Conservation (phyloP, 371 early-diverging fungal species). For the Mucor lusitanicus region DNA sequence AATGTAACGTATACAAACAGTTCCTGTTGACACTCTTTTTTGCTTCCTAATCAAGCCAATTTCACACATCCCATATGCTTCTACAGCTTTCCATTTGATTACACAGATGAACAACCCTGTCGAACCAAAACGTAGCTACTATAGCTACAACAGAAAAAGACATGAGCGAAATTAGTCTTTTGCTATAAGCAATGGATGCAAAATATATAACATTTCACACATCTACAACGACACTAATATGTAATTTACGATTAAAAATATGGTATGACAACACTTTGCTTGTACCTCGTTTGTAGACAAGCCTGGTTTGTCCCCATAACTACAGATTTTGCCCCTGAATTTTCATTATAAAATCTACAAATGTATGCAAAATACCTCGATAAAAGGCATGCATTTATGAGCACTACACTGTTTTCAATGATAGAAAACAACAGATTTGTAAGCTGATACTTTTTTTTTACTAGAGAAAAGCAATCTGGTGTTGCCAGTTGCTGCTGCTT, state of each 20-base stretch:
- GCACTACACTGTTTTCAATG: not conserved
- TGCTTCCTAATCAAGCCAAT: not conserved
- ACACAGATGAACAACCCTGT: too few species aligned
- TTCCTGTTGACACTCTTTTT: not conserved
- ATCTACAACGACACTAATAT: too few species aligned
- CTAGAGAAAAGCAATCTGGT: too few species aligned
- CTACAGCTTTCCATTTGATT: not conserved
- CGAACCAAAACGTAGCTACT: too few species aligned
- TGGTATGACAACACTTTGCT: not conserved
- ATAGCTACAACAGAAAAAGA: too few species aligned
- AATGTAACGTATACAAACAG: not conserved
- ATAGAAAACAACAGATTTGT: not conserved
- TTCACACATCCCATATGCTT: not conserved
- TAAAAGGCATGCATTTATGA: not conserved
- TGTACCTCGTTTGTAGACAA: not conserved
- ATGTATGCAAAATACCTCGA: not conserved
- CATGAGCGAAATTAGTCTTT: too few species aligned
- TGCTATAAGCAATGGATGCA: too few species aligned
- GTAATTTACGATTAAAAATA: not conserved
- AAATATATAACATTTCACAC: too few species aligned
- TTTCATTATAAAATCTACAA: not conserved
- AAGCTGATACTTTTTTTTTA: too few species aligned
- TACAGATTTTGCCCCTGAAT: not conserved
- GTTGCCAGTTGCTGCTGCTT: too few species aligned
- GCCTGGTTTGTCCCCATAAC: not conserved